Evolutionary conservation across 768 basidiomycete genomes (phyloP), one percentile per base, ranked within the genome.

Genomic region (Mrakia blollopis): DNA sequence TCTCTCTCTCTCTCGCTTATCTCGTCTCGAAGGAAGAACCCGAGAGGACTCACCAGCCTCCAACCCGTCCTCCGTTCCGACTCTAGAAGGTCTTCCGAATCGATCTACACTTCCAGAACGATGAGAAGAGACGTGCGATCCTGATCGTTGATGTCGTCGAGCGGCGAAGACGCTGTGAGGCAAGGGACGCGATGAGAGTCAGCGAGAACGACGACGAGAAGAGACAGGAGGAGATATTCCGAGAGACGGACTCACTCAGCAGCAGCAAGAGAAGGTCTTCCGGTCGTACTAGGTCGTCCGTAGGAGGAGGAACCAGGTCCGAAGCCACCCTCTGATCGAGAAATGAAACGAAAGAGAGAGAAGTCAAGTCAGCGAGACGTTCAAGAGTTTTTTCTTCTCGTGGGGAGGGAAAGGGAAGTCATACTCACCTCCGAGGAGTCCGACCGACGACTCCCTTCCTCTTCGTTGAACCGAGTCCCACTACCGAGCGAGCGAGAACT

Each of bases 51-150:
- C 32, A 28, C 52, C n/a, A 18, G 14, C 52, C 2, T 41, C 50
- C 18, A 30, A 67, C 21, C 50, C 67, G 28, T 13, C 54, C 57
- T 41, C 28, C 37, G 63, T 35, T 23, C 57, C 68, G 5, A 10
- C 52, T 30, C 62, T 41, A 21, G 28, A n/a, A 52, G 28, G 39
- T 14, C 75, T 37, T 18, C 28, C 71, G 30, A 57, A 25, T 14
- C 71, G 18, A n/a, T 60, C 75, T 16, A 76, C 41, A 28, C 68
- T 70, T 14, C 57, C 75, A 3, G 71, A 72, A 1, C 75, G 75
- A 21, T 44, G 52, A 14, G 75, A 76, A 25, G 57, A 54, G 37
- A 69, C 28, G 18, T 57, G 28, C 4, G 68, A 71, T 8, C 54
- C 69, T 0, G 67, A 35, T 28, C 54, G 57, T 28, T 30, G 74